phyloP scores from a whole-genome alignment of 805 yeast species.

The Nakazawaea pomicola region DNA sequence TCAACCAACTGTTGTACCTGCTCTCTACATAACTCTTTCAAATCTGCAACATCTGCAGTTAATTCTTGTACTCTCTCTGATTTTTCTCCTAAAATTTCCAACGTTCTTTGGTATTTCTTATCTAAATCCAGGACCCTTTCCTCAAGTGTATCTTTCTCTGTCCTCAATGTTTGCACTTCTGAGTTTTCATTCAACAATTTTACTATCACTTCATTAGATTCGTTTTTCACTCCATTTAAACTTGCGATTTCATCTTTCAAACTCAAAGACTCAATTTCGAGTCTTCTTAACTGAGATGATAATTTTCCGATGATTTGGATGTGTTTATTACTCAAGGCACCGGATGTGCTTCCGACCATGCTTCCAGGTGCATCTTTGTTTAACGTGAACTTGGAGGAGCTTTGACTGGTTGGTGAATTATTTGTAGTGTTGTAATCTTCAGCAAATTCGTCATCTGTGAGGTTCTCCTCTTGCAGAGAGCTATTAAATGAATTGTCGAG shows the following conservation, averaged over 20 bases:
- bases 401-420: conserved; percentile 11
- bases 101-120: conserved; percentile 41
- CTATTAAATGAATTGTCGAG: conserved; percentile 3
- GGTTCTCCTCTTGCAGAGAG: conserved; percentile 3
- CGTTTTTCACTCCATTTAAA: conserved; percentile 53
- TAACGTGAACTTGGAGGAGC: conserved; percentile 9
- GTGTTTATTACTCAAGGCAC: conserved; percentile 15
- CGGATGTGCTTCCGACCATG: conserved; percentile 1
- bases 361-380: conserved; percentile 1
- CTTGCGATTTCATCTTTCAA: conserved; percentile 57
- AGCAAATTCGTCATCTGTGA: conserved; percentile 2
- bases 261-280: conserved; percentile 72
- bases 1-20: conserved; percentile 88
- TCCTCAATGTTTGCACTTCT: conserved; percentile 29
- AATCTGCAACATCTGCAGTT: conserved; percentile 80
- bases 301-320: conserved; percentile 71
- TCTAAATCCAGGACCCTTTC: conserved; percentile 31
- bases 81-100: conserved; percentile 80
- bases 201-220: conserved; percentile 64
- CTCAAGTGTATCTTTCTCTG: conserved; percentile 27
- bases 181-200: conserved; percentile 53
- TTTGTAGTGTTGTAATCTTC: conserved; percentile 4
- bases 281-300: conserved; percentile 68
- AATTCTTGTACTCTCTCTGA: conserved; percentile 82
- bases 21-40: conserved; percentile 74